Evolutionary conservation across 2,329 filamentous ascomycete species (phyloP), one percentile per base, ranked within the genome.

Genomic region (Exophiala bonariae): DNA sequence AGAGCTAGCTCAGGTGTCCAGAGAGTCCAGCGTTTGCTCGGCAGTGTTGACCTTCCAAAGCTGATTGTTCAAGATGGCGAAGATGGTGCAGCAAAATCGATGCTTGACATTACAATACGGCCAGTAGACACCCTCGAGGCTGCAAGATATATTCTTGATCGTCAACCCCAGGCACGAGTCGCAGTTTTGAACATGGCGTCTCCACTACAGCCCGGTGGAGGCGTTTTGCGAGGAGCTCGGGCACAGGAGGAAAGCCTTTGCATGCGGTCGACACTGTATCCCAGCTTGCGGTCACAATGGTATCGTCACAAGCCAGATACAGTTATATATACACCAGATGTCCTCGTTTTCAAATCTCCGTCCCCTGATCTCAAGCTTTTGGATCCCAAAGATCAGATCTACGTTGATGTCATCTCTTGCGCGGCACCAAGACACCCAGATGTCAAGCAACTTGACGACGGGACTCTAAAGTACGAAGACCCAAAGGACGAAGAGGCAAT

Each of bases 151-250:
- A 40, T n/a, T 8, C 9, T 22, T 16, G 22, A 37, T 8, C 34
- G 19, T 10, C 31, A 45, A 3, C 5, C n/a, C 5, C 44, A 47
- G 26, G 23, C 23, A n/a, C 34, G 38, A 13, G 31, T 54, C 5
- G 48, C 51, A n/a, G 37, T 54, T 8, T 33, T 54, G 11, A 54
- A 54, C 40, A 44, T 54, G 39, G 51, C 51, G 4, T 48, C 43
- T 22, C 39, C 43, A n/a, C 22, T 44, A 32, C 28, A 42, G 18
- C 44, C 51, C 3, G 51, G 51, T 14, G 51, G 51, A 19, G 47
- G 47, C 19, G 42, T 54, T 18, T 37, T 54, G 26, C 46, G 45
- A 14, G 51, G 51, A 14, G 51, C 44, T 3, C 37, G 23, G 2
- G 43, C 47, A 14, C 51, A 54, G 32, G 51, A 54, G 31, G 51